These are phyloP conservation scores for Oryza officinalis DNA, from an alignment of 176 grass and related monocot species.

Conservation along the genomic window DNA sequence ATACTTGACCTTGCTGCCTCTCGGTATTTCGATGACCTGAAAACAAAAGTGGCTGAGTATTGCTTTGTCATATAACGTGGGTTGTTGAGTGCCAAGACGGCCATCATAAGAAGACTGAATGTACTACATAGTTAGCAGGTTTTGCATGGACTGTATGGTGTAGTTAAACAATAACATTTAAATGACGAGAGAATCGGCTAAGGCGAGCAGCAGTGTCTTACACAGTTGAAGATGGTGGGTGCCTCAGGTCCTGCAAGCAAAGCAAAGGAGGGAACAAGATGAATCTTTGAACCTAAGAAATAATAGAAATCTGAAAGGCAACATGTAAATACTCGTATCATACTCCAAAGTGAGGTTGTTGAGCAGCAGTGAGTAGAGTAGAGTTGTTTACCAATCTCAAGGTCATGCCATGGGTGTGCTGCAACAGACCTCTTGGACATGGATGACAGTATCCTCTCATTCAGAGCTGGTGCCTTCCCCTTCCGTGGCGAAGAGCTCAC, in stretches of 20 bases:
- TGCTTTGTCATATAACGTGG: background rate
- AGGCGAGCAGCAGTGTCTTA: constrained; percentile 22
- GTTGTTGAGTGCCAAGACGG: background rate
- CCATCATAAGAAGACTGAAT: background rate
- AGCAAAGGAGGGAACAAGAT: background rate
- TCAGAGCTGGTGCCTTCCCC: constrained; percentile 46
- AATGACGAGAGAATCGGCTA: background rate
- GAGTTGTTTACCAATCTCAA: constrained; percentile 67
- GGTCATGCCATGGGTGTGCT: constrained; percentile 95
- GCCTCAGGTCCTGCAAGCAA: constrained; percentile 65
- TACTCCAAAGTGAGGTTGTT: background rate
- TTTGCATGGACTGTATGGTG: background rate
- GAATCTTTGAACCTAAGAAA: background rate
- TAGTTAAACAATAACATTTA: background rate
- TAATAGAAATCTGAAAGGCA: background rate
- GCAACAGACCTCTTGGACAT: constrained; percentile 75
- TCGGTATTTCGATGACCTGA: constrained; percentile 88
- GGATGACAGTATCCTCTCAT: constrained; percentile 79
- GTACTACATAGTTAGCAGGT: background rate
- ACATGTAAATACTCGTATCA: background rate
- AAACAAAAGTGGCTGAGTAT: background rate
- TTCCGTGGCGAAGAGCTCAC: background rate
- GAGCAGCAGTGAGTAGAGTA: background rate
- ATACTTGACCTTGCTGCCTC: constrained; percentile 94
- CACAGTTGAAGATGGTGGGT: constrained; percentile 83